phyloP scores from a whole-genome alignment of 176 grass and related monocot species.

The Musa beccarii region DNA sequence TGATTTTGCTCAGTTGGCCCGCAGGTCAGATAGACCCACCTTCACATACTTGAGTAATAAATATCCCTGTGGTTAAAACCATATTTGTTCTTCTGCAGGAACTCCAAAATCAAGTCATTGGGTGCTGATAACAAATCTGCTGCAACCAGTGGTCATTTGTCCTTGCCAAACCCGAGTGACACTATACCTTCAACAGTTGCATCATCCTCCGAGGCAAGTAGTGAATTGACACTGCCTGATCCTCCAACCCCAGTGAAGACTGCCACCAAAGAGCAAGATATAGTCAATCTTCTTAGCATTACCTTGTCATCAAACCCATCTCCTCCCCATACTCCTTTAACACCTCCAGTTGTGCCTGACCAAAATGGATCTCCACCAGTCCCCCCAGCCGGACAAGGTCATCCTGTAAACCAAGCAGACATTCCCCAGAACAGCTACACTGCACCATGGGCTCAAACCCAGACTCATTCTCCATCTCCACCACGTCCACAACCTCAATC shows the following conservation, averaged over 20 bases:
- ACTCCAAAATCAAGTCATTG: slow-evolving; percentile 33
- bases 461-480: not conserved
- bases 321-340: slow-evolving; percentile 33
- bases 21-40: slow-evolving; percentile 28
- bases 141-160: not conserved
- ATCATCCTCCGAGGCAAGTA: slow-evolving; percentile 29
- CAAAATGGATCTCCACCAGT: slow-evolving; percentile 24
- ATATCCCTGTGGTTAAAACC: slow-evolving; percentile 12
- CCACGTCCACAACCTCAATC: slow-evolving; percentile 13
- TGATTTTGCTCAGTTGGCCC: slow-evolving; percentile 69
- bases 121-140: slow-evolving; percentile 14
- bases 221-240: slow-evolving; percentile 40
- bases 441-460: slow-evolving; percentile 41
- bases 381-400: slow-evolving; percentile 4
- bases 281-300: slow-evolving; percentile 57
- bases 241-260: slow-evolving; percentile 40
- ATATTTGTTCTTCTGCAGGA: slow-evolving; percentile 38
- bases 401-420: slow-evolving; percentile 32
- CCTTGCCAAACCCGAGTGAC: slow-evolving; percentile 6
- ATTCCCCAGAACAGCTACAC: slow-evolving; percentile 24
- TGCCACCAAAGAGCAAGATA: slow-evolving; percentile 50
- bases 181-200: slow-evolving; percentile 6
- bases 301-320: slow-evolving; percentile 39
- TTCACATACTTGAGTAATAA: not conserved
- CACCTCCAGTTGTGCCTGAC: slow-evolving; percentile 22